Evolutionary conservation across 805 yeast species (phyloP).

Genomic region (Candida sithepensis): DNA sequence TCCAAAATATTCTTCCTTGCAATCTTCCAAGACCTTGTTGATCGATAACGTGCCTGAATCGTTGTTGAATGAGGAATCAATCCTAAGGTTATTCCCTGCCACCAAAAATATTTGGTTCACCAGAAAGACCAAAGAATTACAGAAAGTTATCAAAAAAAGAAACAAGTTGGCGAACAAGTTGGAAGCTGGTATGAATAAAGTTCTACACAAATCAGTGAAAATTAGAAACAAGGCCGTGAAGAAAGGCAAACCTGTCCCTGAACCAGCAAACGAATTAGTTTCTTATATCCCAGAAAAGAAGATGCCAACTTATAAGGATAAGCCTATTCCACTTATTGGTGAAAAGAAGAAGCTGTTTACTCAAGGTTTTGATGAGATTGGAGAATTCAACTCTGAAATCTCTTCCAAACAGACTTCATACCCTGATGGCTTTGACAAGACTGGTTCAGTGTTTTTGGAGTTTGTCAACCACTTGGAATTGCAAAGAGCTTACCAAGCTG

Average conservation of each 20-base stretch:
- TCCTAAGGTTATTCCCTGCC: slow-evolving; percentile 61
- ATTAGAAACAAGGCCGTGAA: slow-evolving; percentile 52
- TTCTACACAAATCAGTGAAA: slow-evolving; percentile 57
- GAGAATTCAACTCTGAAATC: slow-evolving; percentile 67
- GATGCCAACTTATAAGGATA: slow-evolving; percentile 78
- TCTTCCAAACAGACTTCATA: slow-evolving; percentile 51
- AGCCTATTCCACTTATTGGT: slow-evolving; percentile 65
- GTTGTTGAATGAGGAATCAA: slow-evolving; percentile 40
- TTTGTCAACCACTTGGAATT: slow-evolving; percentile 84
- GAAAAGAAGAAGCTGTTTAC: slow-evolving; percentile 82
- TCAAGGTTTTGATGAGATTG: slow-evolving; percentile 63
- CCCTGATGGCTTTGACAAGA: slow-evolving; percentile 44
- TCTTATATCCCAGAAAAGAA: slow-evolving; percentile 68
- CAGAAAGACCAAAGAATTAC: slow-evolving; percentile 57
- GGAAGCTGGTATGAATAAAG: slow-evolving; percentile 63
- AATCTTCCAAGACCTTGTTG: slow-evolving; percentile 69
- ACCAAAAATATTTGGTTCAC: slow-evolving; percentile 59
- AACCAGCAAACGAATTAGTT: slow-evolving; percentile 52
- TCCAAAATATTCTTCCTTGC: slow-evolving; percentile 65
- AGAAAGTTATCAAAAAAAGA: slow-evolving; percentile 58
- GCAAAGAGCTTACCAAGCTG: slow-evolving; percentile 84
- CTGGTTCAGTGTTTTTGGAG: slow-evolving; percentile 73
- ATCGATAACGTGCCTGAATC: slow-evolving; percentile 62
- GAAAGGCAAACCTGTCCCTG: slow-evolving; percentile 52
- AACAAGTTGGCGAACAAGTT: slow-evolving; percentile 55